Conservation (phyloP, 768 basidiomycete species). For the Phlebiopsis flavidoalba region DNA sequence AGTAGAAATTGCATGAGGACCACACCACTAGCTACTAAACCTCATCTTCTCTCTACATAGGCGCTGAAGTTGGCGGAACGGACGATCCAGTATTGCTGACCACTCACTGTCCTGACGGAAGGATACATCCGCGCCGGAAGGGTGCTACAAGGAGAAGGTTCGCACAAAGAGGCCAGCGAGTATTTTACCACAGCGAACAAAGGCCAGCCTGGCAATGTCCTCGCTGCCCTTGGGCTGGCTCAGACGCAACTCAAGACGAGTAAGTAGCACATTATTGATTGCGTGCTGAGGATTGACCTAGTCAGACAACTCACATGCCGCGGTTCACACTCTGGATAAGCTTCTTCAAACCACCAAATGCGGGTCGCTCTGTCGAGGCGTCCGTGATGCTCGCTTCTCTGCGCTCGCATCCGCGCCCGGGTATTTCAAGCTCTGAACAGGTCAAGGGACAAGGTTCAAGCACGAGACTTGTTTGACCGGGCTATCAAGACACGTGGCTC, state of each 20-base stretch:
- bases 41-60: slow-evolving; percentile 29
- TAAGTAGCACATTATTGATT: slow-evolving; percentile 25
- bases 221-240: slow-evolving; percentile 81
- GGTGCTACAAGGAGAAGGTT: slow-evolving; percentile 70
- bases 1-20: slow-evolving; percentile 33
- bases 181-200: slow-evolving; percentile 66
- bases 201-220: slow-evolving; percentile 66
- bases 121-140: slow-evolving; percentile 82
- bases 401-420: slow-evolving; percentile 76
- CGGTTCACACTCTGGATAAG: slow-evolving; percentile 80
- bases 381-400: slow-evolving; percentile 87
- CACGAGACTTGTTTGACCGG: slow-evolving; percentile 79
- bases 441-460: slow-evolving; percentile 64
- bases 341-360: slow-evolving; percentile 62
- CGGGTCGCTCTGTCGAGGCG: slow-evolving; percentile 67
- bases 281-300: neutral
- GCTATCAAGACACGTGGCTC: slow-evolving; percentile 60
- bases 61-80: slow-evolving; percentile 92
- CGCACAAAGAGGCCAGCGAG: slow-evolving; percentile 55
- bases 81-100: slow-evolving; percentile 90
- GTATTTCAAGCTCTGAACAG: slow-evolving; percentile 69
- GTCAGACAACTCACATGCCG: slow-evolving; percentile 75
- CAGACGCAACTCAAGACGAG: slow-evolving; percentile 85
- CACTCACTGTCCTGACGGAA: slow-evolving; percentile 77
- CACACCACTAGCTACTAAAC: neutral